phyloP scores from a whole-genome alignment of 225 moss, liverwort and hornwort genomes.

The Bryoerythrophyllum caledonicum region DNA sequence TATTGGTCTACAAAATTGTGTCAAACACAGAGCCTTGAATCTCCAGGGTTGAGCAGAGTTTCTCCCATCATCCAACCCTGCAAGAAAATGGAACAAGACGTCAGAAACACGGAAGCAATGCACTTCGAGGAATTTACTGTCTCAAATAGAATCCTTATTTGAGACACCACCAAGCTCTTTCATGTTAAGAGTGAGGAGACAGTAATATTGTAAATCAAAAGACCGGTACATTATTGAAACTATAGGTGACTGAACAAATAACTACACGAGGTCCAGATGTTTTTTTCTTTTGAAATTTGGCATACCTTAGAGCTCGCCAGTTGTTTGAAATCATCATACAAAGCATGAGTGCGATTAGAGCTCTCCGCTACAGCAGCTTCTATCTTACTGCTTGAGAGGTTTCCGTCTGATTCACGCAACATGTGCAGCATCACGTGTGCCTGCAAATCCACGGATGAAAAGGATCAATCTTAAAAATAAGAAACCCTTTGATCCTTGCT shows the following conservation, averaged over 20 bases:
- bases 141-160: too few relatives aligned
- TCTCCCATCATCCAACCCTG: constrained; percentile 95
- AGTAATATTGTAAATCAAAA: too few relatives aligned
- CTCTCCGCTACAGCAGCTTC: constrained; percentile 72
- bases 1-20: constrained; percentile 44
- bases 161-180: too few relatives aligned
- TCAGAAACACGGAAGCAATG: not conserved
- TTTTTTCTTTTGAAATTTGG: not conserved
- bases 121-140: too few relatives aligned
- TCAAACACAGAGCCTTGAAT: constrained; percentile 53
- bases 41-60: constrained; percentile 68
- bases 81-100: not conserved
- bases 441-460: constrained; percentile 38
- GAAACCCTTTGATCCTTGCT: not conserved
- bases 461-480: not conserved
- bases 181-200: too few relatives aligned
- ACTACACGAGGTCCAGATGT: not conserved
- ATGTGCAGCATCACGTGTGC: constrained; percentile 88
- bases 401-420: constrained; percentile 44
- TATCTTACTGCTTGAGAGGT: constrained; percentile 37
- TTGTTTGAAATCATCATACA: constrained; percentile 70
- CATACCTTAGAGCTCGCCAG: constrained; percentile 70
- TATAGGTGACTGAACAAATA: too few relatives aligned
- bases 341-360: constrained; percentile 57
- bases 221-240: too few relatives aligned